These are phyloP conservation scores for Zygnema cylindricum DNA, from an alignment of 139 green algal genomes.

Conservation along the genomic window DNA sequence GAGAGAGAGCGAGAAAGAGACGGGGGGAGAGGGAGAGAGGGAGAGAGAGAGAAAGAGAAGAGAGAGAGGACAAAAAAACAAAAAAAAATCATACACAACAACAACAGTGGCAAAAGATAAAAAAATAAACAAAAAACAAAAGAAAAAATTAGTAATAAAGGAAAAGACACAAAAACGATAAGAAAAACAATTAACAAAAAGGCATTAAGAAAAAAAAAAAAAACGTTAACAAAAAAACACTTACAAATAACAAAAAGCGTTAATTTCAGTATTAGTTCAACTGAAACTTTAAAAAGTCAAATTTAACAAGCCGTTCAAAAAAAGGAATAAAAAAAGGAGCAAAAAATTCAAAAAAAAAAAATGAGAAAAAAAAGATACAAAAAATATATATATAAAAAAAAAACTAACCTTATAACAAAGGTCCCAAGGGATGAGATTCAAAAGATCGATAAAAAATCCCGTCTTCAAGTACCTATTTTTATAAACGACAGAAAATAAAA, in stretches of 20 bases:
- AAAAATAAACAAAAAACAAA: background rate
- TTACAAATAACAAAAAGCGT: too few relatives aligned
- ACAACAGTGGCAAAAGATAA: background rate
- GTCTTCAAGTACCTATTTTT: conserved; percentile 17
- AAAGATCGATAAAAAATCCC: conserved; percentile 28
- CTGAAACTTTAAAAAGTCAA: too few relatives aligned
- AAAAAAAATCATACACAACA: background rate
- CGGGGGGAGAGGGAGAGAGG: background rate
- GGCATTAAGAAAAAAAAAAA: too few relatives aligned
- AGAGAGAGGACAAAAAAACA: background rate
- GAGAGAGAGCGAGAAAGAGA: conserved; percentile 1
- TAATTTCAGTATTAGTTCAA: too few relatives aligned
- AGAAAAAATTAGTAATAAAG: background rate
- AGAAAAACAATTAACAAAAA: too few relatives aligned
- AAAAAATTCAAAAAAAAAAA: too few relatives aligned
- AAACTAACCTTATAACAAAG: conserved; percentile 33
- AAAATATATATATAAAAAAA: too few relatives aligned
- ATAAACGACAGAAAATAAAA: background rate
- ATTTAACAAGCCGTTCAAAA: too few relatives aligned
- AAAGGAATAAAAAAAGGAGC: too few relatives aligned
- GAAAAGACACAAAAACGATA: background rate
- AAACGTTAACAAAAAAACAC: too few relatives aligned
- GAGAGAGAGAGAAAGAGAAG: background rate
- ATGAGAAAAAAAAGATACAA: too few relatives aligned
- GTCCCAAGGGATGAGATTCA: conserved; percentile 38